phyloP scores from a whole-genome alignment of 148 eudicot genomes.

The Cornus suecica region DNA sequence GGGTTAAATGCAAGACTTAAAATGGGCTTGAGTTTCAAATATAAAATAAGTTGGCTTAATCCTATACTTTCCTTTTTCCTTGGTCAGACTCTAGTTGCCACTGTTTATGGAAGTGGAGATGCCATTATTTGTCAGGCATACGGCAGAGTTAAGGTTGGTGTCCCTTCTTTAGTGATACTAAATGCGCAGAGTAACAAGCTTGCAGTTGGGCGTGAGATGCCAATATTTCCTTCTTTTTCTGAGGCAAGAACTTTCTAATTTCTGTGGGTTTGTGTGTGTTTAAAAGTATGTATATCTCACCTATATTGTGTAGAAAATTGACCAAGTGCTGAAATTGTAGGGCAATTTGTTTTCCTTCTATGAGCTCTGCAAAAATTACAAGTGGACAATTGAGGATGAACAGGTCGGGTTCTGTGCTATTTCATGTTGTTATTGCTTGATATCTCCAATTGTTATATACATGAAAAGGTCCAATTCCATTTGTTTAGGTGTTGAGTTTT shows the following conservation, averaged over 20 bases:
- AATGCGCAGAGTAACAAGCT: constrained; percentile 76
- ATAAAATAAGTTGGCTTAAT: neutral
- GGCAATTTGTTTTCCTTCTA: constrained; percentile 87
- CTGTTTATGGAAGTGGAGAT: constrained; percentile 55
- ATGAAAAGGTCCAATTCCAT: neutral
- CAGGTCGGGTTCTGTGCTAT: constrained; percentile 31
- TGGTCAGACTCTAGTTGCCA: constrained; percentile 55
- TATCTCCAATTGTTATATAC: neutral
- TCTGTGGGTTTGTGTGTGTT: neutral
- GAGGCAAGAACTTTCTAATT: constrained; percentile 41
- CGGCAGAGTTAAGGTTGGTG: constrained; percentile 58
- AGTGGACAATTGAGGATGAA: constrained; percentile 66
- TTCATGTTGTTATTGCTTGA: constrained; percentile 2
- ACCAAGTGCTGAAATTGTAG: constrained; percentile 30
- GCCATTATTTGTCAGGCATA: constrained; percentile 54
- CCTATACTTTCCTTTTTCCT: neutral
- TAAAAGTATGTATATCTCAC: neutral
- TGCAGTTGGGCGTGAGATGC: constrained; percentile 66
- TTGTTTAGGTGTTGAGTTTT: constrained; percentile 57
- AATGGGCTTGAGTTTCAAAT: neutral
- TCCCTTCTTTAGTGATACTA: constrained; percentile 62
- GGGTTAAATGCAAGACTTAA: neutral
- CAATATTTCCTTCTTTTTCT: constrained; percentile 61
- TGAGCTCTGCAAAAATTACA: constrained; percentile 72
- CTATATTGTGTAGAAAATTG: constrained; percentile 14